A percentile compares a stretch with the other conserved stretches of the same genome.
phyloP scores from a whole-genome alignment of 176 grass and related monocot genomes.

The Tillandsia fasciculata region DNA sequence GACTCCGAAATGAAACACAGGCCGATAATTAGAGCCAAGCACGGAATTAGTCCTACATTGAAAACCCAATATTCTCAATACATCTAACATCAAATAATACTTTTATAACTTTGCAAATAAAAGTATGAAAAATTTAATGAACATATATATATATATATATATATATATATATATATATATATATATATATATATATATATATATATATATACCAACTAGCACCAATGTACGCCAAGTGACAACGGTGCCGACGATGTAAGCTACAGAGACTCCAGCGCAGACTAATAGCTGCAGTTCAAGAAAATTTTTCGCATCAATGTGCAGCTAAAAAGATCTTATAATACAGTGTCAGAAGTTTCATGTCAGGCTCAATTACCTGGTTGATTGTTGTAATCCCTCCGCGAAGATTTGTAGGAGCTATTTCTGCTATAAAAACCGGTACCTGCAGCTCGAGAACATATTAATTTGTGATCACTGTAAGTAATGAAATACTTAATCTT shows the following conservation, averaged over 20 bases:
- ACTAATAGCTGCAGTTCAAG: conserved; percentile 32
- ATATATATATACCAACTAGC: conserved; percentile 15
- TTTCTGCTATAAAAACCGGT: conserved; percentile 66
- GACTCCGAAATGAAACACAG: conserved; percentile 54
- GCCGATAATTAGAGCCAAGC: conserved; percentile 31
- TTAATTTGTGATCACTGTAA: too few relatives aligned
- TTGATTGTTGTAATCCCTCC: conserved; percentile 52
- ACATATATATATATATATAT: too few relatives aligned
- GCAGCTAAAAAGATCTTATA: neutral
- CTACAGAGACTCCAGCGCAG: conserved; percentile 24
- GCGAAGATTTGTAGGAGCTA: conserved; percentile 44
- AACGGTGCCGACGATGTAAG: conserved; percentile 33
- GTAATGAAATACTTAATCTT: neutral
- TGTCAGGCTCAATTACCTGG: conserved; percentile 6
- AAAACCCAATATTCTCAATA: neutral
- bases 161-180: too few relatives aligned
- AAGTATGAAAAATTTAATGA: neutral
- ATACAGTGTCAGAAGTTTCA: neutral
- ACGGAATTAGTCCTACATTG: conserved; percentile 36
- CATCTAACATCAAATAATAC: neutral
- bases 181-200: too few relatives aligned
- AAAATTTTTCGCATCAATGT: conserved; percentile 1
- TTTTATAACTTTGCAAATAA: neutral
- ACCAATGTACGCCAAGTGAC: conserved; percentile 40
- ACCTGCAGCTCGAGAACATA: conserved; percentile 16